Evolutionary conservation across 1,139 yeast species (phyloP).

Genomic region (Yamadazyma epiphylla): DNA sequence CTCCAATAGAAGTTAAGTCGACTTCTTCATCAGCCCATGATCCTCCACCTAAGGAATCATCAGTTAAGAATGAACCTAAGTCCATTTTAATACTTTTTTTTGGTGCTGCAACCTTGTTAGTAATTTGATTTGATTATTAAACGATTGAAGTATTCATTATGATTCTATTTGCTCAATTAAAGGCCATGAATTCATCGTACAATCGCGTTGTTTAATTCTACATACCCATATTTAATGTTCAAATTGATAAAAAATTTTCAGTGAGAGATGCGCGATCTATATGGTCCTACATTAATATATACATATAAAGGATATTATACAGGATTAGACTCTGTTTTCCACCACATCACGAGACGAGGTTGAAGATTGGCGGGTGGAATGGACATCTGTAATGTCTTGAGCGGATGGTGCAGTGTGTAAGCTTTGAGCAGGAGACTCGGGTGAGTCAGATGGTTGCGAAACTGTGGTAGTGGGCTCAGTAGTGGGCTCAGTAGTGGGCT

Average conservation of each 20-base stretch:
- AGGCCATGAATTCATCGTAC: too few species aligned
- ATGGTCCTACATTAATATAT: too few species aligned
- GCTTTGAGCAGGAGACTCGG: too few species aligned
- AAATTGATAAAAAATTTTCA: conserved; percentile 5
- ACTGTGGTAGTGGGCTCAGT: too few species aligned
- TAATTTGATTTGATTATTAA: too few species aligned
- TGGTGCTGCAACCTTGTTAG: conserved; percentile 31
- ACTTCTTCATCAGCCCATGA: conserved; percentile 63
- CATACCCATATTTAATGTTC: conserved; percentile 18
- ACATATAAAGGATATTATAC: too few species aligned
- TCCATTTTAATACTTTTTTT: conserved; percentile 47
- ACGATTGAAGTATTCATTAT: too few species aligned
- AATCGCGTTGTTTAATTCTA: too few species aligned
- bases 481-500: too few species aligned
- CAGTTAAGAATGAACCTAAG: conserved; percentile 49
- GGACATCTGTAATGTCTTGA: conserved; percentile 1
- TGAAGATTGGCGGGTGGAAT: neutral
- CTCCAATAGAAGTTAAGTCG: conserved; percentile 52
- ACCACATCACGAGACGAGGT: conserved; percentile 24
- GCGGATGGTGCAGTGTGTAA: conserved; percentile 3
- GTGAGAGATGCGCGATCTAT: too few species aligned
- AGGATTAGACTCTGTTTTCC: conserved; percentile 28
- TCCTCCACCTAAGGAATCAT: conserved; percentile 43
- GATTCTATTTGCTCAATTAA: too few species aligned
- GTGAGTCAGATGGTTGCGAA: too few species aligned